These are phyloP conservation scores for Colletotrichum chlorophyti DNA, from an alignment of 2,329 filamentous ascomycete species.

Conservation along the genomic window DNA sequence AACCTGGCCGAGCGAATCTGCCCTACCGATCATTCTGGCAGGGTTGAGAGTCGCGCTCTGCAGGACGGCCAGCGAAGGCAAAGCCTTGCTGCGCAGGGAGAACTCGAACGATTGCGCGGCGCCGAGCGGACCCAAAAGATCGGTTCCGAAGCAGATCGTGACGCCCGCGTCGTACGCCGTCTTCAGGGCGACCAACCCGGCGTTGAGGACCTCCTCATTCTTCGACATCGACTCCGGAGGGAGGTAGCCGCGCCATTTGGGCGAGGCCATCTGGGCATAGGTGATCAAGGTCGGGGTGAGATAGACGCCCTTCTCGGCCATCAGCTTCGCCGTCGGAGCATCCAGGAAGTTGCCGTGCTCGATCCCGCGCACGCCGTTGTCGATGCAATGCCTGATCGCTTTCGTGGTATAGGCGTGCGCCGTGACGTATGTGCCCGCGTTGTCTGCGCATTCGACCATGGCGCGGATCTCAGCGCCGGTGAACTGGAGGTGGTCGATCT, in stretches of 20 bases:
- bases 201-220: constrained; percentile 55
- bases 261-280: constrained; percentile 55
- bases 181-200: constrained; percentile 53
- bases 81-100: constrained; percentile 33
- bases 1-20: constrained; percentile 55
- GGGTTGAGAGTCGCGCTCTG: constrained; percentile 51
- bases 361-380: constrained; percentile 62
- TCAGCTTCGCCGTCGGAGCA: constrained; percentile 51
- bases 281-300: constrained; percentile 62
- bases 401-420: constrained; percentile 63
- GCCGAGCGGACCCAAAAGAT: constrained; percentile 40
- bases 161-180: constrained; percentile 60
- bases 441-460: constrained; percentile 56
- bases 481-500: constrained; percentile 61
- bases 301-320: constrained; percentile 55
- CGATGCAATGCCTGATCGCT: constrained; percentile 60
- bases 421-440: constrained; percentile 60
- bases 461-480: constrained; percentile 61
- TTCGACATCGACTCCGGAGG: constrained; percentile 52
- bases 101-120: constrained; percentile 42
- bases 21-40: constrained; percentile 54
- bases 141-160: constrained; percentile 61
- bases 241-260: constrained; percentile 51
- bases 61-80: constrained; percentile 35
- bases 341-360: constrained; percentile 53